Conservation (phyloP, 192 early-diverging fungal species). For the Coemansia sp. region DNA sequence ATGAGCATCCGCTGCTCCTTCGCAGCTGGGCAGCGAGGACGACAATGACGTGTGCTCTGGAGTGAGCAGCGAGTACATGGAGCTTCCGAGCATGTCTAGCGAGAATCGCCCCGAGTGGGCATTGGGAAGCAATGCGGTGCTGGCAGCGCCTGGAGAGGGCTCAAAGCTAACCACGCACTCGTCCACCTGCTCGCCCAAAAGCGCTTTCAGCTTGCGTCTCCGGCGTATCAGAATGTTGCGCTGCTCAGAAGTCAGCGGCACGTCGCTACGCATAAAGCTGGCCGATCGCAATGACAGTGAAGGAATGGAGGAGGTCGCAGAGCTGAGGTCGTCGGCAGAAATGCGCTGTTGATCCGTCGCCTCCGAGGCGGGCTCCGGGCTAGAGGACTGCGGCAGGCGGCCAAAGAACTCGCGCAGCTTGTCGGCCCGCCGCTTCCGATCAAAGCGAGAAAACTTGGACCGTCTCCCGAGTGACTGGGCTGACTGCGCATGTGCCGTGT, state of each 20-base stretch:
- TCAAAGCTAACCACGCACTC: constrained; percentile 38
- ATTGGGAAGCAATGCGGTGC: too few species aligned
- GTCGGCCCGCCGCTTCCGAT: constrained; percentile 50
- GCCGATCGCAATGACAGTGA: constrained; percentile 14
- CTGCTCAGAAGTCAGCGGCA: constrained; percentile 51
- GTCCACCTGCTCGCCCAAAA: constrained; percentile 62
- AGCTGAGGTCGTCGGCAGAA: not conserved
- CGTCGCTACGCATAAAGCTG: constrained; percentile 6
- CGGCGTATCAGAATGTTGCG: constrained; percentile 60
- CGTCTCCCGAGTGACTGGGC: constrained; percentile 10
- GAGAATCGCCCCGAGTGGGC: not conserved
- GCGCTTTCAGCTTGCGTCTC: constrained; percentile 59
- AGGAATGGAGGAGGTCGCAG: constrained; percentile 7
- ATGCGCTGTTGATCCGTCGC: not conserved
- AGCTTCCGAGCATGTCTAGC: constrained; percentile 5
- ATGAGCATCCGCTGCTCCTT: not conserved
- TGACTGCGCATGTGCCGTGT: constrained; percentile 14
- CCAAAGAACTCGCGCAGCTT: constrained; percentile 59
- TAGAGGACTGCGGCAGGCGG: constrained; percentile 1
- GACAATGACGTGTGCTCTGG: constrained; percentile 17
- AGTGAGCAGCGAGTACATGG: constrained; percentile 17
- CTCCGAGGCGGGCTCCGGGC: not conserved
- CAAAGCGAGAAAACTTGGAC: constrained; percentile 19
- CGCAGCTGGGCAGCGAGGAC: constrained; percentile 4
- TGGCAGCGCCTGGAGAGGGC: not conserved